A percentile compares a stretch with the other conserved stretches of the same genome.
These are phyloP conservation scores for Austroboletus sp. DNA, from an alignment of 1,284 basidiomycete species.

Conservation along the genomic window DNA sequence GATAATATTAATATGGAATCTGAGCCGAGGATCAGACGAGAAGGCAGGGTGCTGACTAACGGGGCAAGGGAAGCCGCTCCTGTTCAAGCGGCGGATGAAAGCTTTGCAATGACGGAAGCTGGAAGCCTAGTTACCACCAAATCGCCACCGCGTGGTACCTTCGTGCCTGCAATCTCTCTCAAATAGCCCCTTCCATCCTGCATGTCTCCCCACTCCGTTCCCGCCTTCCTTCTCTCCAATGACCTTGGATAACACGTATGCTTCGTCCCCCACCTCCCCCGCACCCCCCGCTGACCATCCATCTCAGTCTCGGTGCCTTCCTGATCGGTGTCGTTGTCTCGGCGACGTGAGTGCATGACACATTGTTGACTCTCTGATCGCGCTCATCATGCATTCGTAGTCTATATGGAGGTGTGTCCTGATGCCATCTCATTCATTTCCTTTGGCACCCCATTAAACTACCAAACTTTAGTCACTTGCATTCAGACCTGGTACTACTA, in stretches of 20 bases:
- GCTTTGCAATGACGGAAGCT: constrained; percentile 27
- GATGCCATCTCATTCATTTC: background rate
- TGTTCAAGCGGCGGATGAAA: constrained; percentile 24
- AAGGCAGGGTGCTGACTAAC: constrained; percentile 14
- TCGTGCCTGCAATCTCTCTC: constrained; percentile 13
- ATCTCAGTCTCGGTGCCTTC: constrained; percentile 42
- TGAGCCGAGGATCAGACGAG: constrained; percentile 16
- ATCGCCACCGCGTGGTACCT: constrained; percentile 12
- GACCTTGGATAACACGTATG: constrained; percentile 20
- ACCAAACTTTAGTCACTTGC: constrained; percentile 41
- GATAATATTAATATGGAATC: constrained; percentile 21
- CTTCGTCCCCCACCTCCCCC: background rate
- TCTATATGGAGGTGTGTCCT: constrained; percentile 45
- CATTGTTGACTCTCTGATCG: background rate
- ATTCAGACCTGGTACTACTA: constrained; percentile 55
- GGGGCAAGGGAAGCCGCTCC: constrained; percentile 12
- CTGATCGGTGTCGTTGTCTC: constrained; percentile 46
- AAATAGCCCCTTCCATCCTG: constrained; percentile 17
- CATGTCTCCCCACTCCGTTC: constrained; percentile 5
- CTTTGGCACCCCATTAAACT: background rate
- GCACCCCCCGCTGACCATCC: background rate
- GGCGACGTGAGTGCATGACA: constrained; percentile 33
- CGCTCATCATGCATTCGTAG: constrained; percentile 24
- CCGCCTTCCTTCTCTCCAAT: constrained; percentile 9
- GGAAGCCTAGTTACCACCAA: constrained; percentile 14